A percentile compares a stretch with the other conserved stretches of the same genome.
These are phyloP conservation scores for Grammothele lineata DNA, from an alignment of 768 basidiomycete species.

Conservation along the genomic window DNA sequence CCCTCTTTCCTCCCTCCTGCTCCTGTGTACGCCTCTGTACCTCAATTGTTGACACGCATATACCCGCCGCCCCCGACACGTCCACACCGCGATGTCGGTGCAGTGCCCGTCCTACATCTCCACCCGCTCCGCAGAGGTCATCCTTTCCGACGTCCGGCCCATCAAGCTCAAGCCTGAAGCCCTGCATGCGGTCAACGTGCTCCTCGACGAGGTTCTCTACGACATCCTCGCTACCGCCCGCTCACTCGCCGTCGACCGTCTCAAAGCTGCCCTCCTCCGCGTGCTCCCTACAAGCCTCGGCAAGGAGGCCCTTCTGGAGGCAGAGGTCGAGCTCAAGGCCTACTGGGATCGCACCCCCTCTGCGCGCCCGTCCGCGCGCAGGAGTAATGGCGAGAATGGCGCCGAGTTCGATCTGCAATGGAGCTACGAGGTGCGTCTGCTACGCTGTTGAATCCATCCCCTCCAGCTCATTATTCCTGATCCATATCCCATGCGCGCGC, in stretches of 20 bases:
- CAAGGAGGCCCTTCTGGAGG: constrained; percentile 89
- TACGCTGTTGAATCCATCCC: too few relatives aligned
- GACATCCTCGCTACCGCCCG: constrained; percentile 61
- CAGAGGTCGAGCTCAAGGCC: constrained; percentile 86
- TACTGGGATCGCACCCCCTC: constrained; percentile 75
- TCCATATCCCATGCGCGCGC: too few relatives aligned
- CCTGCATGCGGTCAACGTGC: constrained; percentile 72
- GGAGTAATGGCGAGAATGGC: constrained; percentile 42
- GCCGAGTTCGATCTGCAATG: constrained; percentile 63
- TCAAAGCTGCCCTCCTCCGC: constrained; percentile 67
- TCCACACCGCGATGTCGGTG: constrained; percentile 1
- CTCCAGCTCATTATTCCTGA: too few relatives aligned
- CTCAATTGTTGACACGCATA: too few relatives aligned
- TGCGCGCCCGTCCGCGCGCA: constrained; percentile 30
- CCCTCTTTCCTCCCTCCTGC: too few relatives aligned
- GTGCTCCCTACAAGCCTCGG: constrained; percentile 78
- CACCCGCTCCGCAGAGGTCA: constrained; percentile 79
- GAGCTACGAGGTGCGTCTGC: constrained; percentile 80
- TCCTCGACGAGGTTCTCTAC: constrained; percentile 82
- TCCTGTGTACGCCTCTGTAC: too few relatives aligned
- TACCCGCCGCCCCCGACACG: neutral
- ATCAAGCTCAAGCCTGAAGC: constrained; percentile 78
- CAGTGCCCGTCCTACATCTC: constrained; percentile 76
- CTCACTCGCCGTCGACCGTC: constrained; percentile 68
- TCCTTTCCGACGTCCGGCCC: constrained; percentile 91